These are phyloP conservation scores for Leishmania guyanensis DNA, from an alignment of 208 protist genomes.

Conservation along the genomic window DNA sequence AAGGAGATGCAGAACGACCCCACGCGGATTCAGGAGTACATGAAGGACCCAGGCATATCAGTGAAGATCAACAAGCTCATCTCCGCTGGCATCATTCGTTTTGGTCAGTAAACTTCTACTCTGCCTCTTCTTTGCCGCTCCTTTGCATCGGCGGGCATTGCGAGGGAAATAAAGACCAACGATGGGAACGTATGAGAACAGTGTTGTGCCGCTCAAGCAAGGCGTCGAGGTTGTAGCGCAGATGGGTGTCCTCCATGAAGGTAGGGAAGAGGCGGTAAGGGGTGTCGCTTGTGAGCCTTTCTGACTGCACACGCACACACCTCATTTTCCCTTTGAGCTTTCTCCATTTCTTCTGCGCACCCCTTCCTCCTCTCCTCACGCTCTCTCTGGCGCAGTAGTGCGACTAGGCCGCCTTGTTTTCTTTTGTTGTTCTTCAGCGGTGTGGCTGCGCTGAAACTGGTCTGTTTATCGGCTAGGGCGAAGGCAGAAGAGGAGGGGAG, in stretches of 20 bases:
- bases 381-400: neutral
- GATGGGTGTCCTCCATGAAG: conserved; percentile 1
- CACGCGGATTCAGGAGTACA: conserved; percentile 89
- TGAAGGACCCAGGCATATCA: conserved; percentile 91
- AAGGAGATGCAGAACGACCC: conserved; percentile 92
- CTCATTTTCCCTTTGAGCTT: neutral
- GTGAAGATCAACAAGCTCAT: conserved; percentile 97
- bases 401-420: neutral
- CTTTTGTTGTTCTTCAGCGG: neutral
- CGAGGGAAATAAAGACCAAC: neutral
- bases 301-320: neutral
- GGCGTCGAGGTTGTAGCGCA: neutral
- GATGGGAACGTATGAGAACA: neutral
- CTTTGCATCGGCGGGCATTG: neutral
- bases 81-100: conserved; percentile 94
- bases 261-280: neutral
- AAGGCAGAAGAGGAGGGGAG: neutral
- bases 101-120: conserved; percentile 45
- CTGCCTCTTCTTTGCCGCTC: conserved; percentile 2
- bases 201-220: neutral
- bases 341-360: neutral
- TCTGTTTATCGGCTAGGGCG: neutral
- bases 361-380: neutral
- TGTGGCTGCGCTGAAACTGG: neutral
- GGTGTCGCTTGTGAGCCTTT: neutral